A percentile compares a stretch with the other conserved stretches of the same genome.
phyloP scores from a whole-genome alignment of 2,329 filamentous ascomycete species.

The Arthrobotrys entomopaga region DNA sequence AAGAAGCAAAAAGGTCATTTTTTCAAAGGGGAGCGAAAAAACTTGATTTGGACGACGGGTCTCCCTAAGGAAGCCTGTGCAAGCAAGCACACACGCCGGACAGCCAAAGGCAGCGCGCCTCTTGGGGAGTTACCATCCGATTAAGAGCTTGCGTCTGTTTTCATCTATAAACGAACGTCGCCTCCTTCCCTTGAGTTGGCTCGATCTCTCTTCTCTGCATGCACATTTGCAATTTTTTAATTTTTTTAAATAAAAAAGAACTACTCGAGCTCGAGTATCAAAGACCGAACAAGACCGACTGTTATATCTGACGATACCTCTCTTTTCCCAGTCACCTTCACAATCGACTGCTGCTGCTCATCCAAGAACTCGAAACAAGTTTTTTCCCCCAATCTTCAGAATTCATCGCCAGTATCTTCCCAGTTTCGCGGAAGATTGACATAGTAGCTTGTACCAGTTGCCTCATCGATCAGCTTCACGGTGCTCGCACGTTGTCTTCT shows the following conservation, averaged over 20 bases:
- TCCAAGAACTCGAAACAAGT: constrained; percentile 38
- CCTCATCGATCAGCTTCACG: constrained; percentile 44
- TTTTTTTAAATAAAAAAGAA: too few species aligned
- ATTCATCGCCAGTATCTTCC: constrained; percentile 37
- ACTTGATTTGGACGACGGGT: constrained; percentile 20
- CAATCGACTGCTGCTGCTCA: not conserved
- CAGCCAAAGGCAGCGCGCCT: constrained; percentile 3
- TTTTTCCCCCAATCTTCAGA: constrained; percentile 33
- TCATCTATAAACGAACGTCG: constrained; percentile 46
- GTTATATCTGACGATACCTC: constrained; percentile 11
- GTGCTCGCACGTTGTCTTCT: constrained; percentile 29
- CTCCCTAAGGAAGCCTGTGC: constrained; percentile 17
- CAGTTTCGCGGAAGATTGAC: constrained; percentile 54
- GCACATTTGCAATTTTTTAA: constrained; percentile 19
- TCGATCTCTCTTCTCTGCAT: constrained; percentile 26
- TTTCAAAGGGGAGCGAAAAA: constrained; percentile 34
- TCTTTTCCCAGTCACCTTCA: not conserved
- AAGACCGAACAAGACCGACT: constrained; percentile 3
- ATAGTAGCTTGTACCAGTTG: constrained; percentile 48
- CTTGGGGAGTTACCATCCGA: constrained; percentile 22
- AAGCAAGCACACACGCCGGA: constrained; percentile 18
- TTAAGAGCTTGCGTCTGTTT: constrained; percentile 26
- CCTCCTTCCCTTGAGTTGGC: constrained; percentile 28
- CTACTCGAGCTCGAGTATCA: not conserved
- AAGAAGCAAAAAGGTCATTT: constrained; percentile 32